phyloP scores from a whole-genome alignment of 257 asterid species.

The Nicotiana undulata region DNA sequence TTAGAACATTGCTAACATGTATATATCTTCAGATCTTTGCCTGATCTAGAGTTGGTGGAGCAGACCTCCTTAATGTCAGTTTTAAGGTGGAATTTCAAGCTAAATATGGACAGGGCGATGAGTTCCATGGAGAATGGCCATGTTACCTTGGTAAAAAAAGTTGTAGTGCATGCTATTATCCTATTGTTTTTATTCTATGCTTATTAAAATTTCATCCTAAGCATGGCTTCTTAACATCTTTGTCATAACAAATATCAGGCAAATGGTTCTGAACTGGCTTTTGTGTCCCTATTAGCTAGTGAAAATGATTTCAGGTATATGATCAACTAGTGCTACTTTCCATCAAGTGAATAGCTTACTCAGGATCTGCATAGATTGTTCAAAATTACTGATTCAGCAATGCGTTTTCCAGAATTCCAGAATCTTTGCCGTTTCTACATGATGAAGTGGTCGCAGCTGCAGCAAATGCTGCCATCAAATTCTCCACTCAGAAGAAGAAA shows the following conservation, averaged over 20 bases:
- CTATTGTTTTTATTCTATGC: not conserved
- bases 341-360: conserved; percentile 3
- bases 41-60: conserved; percentile 67
- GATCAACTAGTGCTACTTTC: conserved; percentile 12
- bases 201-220: not conserved
- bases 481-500: conserved; percentile 53
- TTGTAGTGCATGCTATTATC: not conserved
- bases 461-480: conserved; percentile 51
- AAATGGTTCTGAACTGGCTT: conserved; percentile 74
- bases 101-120: conserved; percentile 63
- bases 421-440: conserved; percentile 72
- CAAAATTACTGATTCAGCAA: not conserved
- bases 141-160: conserved; percentile 51
- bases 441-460: conserved; percentile 92
- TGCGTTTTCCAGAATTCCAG: conserved; percentile 52
- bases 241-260: conserved; percentile 30
- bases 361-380: conserved; percentile 15
- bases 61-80: conserved; percentile 50
- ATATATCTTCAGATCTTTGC: conserved; percentile 65
- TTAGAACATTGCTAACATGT: conserved; percentile 2
- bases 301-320: conserved; percentile 75
- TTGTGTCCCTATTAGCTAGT: conserved; percentile 53
- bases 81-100: conserved; percentile 74
- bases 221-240: not conserved
- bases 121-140: conserved; percentile 55